phyloP scores from a whole-genome alignment of 2,329 filamentous ascomycete genomes.

The Calonectria hawksworthii region DNA sequence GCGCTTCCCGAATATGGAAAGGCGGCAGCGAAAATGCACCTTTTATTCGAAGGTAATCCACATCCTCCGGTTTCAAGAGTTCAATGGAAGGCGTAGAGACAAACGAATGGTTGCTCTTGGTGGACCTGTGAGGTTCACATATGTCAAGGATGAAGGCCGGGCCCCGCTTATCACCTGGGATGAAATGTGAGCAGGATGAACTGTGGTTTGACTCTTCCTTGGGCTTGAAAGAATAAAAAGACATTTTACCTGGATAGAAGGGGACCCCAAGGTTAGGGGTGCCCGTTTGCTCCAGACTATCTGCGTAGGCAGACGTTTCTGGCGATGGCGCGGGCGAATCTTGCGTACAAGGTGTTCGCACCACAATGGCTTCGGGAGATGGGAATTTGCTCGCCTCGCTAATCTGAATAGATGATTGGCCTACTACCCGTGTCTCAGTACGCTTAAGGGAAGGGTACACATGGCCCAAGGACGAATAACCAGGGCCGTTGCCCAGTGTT shows the following conservation, averaged over 20 bases:
- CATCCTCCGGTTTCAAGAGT: slow-evolving; percentile 22
- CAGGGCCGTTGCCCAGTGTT: not conserved
- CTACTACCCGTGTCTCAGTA: not conserved
- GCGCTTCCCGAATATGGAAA: slow-evolving; percentile 22
- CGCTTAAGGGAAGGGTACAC: not conserved
- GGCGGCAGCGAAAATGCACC: slow-evolving; percentile 36
- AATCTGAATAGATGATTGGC: not conserved
- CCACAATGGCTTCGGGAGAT: not conserved
- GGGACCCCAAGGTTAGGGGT: not conserved
- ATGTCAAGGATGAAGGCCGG: slow-evolving; percentile 24
- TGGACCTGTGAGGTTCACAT: slow-evolving; percentile 7
- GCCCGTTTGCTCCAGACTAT: not conserved
- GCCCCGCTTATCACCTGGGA: slow-evolving; percentile 19
- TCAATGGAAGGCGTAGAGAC: slow-evolving; percentile 27
- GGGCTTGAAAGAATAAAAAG: no score
- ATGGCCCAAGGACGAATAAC: not conserved
- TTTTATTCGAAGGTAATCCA: slow-evolving; percentile 29
- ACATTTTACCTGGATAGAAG: slow-evolving; percentile 14
- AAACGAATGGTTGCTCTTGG: slow-evolving; percentile 25
- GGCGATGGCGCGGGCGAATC: not conserved
- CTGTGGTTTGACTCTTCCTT: no score
- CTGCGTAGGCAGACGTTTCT: slow-evolving; percentile 11
- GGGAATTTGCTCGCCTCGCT: not conserved
- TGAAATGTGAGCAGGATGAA: not conserved
- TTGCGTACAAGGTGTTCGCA: not conserved